Conservation (phyloP, 140 eudicot genomes). For the Oenanthe javanica region DNA sequence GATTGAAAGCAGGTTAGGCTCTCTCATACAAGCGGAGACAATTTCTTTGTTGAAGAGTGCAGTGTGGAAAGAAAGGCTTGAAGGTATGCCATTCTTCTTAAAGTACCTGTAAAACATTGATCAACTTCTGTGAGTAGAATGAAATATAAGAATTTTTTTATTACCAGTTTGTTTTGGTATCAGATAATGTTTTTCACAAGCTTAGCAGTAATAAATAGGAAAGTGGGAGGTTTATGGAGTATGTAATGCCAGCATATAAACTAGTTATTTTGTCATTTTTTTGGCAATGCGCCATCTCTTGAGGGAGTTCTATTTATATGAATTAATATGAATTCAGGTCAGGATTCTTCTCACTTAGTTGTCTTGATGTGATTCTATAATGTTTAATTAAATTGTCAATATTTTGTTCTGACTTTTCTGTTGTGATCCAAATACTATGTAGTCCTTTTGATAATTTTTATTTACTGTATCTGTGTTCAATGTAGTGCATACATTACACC, state of each 20-base stretch:
- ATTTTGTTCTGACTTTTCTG: not conserved
- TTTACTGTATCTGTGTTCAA: not conserved
- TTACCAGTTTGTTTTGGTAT: not conserved
- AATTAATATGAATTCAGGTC: not conserved
- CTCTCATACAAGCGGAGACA: conserved; percentile 69
- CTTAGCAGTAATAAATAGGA: not conserved
- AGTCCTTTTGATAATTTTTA: not conserved
- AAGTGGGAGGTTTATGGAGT: not conserved
- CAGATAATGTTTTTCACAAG: no score
- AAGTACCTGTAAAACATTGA: not conserved
- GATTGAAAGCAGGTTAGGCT: conserved; percentile 79
- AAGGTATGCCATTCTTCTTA: conserved; percentile 43
- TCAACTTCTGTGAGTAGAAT: not conserved
- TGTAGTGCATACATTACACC: not conserved
- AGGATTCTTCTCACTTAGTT: not conserved
- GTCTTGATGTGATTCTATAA: not conserved
- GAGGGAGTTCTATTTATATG: not conserved
- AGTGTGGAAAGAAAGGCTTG: conserved; percentile 97
- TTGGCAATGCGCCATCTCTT: not conserved
- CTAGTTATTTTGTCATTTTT: not conserved
- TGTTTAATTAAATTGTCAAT: not conserved
- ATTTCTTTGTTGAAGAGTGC: conserved; percentile 84
- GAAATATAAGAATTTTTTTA: not conserved
- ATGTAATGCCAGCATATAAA: not conserved
- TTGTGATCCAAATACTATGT: not conserved